Conservation (phyloP, 129 eudicot species). For the Ambrosia artemisiifolia region DNA sequence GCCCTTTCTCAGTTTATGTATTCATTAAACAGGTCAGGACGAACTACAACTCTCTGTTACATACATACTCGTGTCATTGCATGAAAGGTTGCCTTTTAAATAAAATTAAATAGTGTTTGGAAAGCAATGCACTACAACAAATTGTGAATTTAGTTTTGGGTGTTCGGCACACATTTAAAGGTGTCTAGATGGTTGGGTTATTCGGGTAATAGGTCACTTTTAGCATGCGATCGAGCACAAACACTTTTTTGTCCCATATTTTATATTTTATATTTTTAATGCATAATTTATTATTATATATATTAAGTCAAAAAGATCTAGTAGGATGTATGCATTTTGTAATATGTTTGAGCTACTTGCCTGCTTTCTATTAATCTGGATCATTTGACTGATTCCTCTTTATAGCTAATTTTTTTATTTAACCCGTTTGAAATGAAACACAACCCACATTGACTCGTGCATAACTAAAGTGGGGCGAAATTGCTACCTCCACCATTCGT, state of each 20-base stretch:
- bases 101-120: neutral
- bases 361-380: neutral
- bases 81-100: neutral
- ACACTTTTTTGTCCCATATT: too few relatives aligned
- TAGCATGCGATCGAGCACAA: neutral
- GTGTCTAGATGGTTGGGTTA: neutral
- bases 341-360: too few relatives aligned
- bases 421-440: neutral
- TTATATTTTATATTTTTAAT: too few relatives aligned
- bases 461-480: neutral
- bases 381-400: neutral
- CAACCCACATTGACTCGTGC: neutral
- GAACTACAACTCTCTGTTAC: constrained; percentile 9
- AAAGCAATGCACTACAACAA: neutral
- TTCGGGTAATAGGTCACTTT: neutral
- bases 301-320: too few relatives aligned
- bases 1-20: constrained; percentile 54
- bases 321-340: too few relatives aligned
- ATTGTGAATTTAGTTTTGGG: neutral
- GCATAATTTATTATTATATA: too few relatives aligned
- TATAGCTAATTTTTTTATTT: neutral
- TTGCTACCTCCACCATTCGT: neutral
- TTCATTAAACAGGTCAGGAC: constrained; percentile 58
- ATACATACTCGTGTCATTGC: neutral
- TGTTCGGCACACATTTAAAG: neutral